Percentiles rank a stretch among this genome's conserved stretches.
phyloP scores from a whole-genome alignment of 306 rosid species.

The Carpinus viminea region DNA sequence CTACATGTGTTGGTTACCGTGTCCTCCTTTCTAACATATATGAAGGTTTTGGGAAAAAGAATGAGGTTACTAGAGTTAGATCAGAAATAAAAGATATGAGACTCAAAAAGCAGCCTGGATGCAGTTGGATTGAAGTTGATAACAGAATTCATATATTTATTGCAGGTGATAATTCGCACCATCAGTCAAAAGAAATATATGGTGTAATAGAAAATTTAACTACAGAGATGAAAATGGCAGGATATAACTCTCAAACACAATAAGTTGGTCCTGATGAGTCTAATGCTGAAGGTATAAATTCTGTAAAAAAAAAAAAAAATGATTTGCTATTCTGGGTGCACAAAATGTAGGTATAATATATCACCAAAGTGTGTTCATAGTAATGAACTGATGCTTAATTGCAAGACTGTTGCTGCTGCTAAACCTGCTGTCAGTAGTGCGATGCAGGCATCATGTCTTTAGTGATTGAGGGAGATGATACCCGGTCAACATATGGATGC shows the following conservation, averaged over 20 bases:
- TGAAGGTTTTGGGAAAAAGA: conserved; percentile 38
- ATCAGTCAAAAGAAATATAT: conserved; percentile 32
- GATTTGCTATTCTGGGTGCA: background rate
- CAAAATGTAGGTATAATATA: background rate
- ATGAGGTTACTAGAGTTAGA: conserved; percentile 33
- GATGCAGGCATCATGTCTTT: background rate
- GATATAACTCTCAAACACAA: conserved; percentile 20
- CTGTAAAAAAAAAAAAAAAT: background rate
- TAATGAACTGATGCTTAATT: background rate
- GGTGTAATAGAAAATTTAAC: conserved; percentile 31
- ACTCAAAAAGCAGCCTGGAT: conserved; percentile 40
- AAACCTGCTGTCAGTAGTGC: too few species aligned
- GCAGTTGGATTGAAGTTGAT: conserved; percentile 48
- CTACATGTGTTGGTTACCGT: conserved; percentile 38
- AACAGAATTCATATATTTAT: conserved; percentile 26
- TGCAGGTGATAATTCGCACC: conserved; percentile 38
- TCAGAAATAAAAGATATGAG: conserved; percentile 34
- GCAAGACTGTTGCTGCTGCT: background rate
- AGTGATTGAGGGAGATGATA: background rate
- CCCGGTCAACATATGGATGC: background rate
- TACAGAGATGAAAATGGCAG: conserved; percentile 17
- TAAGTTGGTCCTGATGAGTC: conserved; percentile 4
- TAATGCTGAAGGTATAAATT: background rate
- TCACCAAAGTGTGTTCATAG: background rate
- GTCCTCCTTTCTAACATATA: conserved; percentile 46